phyloP scores from a whole-genome alignment of 116 monocot species.

The Iris pallida region DNA sequence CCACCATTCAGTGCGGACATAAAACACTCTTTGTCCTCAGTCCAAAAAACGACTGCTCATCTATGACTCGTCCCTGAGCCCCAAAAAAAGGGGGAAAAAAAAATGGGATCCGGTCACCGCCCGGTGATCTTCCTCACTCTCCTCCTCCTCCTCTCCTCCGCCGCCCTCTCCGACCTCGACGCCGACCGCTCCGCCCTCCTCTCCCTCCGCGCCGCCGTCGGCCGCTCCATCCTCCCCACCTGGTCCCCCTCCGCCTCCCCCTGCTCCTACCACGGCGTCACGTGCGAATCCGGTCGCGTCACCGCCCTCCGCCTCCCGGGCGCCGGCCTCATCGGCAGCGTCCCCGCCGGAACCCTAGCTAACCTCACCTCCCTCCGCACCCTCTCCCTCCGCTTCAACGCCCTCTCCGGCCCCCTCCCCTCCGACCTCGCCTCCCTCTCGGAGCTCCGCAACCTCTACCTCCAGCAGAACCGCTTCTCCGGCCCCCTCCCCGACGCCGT shows the following conservation, averaged over 20 bases:
- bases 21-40: too few relatives aligned
- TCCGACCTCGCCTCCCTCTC: conserved; percentile 32
- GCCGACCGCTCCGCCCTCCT: conserved; percentile 39
- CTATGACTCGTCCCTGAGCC: too few relatives aligned
- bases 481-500: conserved; percentile 44
- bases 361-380: conserved; percentile 51
- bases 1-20: too few relatives aligned
- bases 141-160: conserved; percentile 10
- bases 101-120: too few relatives aligned
- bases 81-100: too few relatives aligned
- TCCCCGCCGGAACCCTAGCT: conserved; percentile 38
- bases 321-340: conserved; percentile 34
- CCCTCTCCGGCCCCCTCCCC: conserved; percentile 61
- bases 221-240: not conserved
- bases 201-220: conserved; percentile 43
- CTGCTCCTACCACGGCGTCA: conserved; percentile 51
- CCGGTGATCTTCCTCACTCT: conserved; percentile 13
- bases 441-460: conserved; percentile 58
- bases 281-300: conserved; percentile 37
- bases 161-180: conserved; percentile 11
- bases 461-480: conserved; percentile 63
- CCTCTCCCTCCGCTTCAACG: conserved; percentile 58
- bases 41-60: too few relatives aligned
- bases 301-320: conserved; percentile 54
- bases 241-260: conserved; percentile 41